Evolutionary conservation across 1,284 basidiomycete species (phyloP).

Genomic region (Sparassis latifolia): DNA sequence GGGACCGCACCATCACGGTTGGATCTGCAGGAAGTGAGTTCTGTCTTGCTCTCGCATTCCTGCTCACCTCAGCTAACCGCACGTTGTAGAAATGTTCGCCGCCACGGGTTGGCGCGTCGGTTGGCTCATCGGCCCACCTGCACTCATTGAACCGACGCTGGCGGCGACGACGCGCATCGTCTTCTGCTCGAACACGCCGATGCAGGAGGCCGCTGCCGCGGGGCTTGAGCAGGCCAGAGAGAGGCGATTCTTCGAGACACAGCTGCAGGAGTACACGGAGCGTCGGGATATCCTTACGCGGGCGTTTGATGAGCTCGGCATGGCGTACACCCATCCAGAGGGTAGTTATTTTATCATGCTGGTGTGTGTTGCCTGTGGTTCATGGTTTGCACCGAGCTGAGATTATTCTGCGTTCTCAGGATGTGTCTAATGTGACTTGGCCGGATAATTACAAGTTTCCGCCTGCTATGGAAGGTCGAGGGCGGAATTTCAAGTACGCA

Average conservation of each 20-base stretch:
- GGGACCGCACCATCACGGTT: constrained; percentile 87
- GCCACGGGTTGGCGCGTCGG: constrained; percentile 98
- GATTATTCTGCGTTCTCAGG: constrained; percentile 35
- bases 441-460: constrained; percentile 86
- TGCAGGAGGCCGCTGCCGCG: constrained; percentile 87
- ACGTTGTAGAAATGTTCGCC: constrained; percentile 79
- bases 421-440: constrained; percentile 73
- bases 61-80: background rate
- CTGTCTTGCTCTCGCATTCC: background rate
- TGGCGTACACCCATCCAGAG: constrained; percentile 84
- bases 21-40: constrained; percentile 72
- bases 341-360: constrained; percentile 89
- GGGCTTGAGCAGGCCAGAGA: constrained; percentile 76
- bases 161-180: constrained; percentile 92
- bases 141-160: constrained; percentile 81
- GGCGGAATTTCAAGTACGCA: constrained; percentile 77
- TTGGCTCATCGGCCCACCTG: constrained; percentile 87
- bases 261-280: constrained; percentile 76
- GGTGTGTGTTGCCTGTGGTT: constrained; percentile 34
- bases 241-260: constrained; percentile 76
- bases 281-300: constrained; percentile 70
- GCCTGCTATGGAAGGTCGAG: constrained; percentile 67
- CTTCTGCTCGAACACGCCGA: constrained; percentile 88
- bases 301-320: constrained; percentile 79
- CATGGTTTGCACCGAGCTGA: background rate